Conservation (phyloP, 805 yeast genomes). For the Pichia scutulata region DNA sequence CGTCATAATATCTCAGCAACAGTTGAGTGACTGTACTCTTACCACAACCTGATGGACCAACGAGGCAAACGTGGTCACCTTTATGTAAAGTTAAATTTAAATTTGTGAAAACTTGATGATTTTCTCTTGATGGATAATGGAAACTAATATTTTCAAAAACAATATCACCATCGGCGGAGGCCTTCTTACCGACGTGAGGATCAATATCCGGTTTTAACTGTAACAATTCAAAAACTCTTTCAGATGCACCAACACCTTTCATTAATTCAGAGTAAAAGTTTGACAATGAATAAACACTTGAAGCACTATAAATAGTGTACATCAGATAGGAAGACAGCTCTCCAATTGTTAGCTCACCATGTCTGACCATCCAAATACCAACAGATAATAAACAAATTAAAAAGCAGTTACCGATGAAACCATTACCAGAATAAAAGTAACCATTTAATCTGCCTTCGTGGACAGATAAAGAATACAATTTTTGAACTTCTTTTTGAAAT, state of each 20-base stretch:
- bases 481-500: slow-evolving; percentile 65
- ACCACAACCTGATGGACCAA: slow-evolving; percentile 97
- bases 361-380: slow-evolving; percentile 76
- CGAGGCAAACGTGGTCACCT: slow-evolving; percentile 87
- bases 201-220: slow-evolving; percentile 69
- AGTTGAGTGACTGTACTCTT: slow-evolving; percentile 83
- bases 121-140: slow-evolving; percentile 78
- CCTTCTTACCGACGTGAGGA: slow-evolving; percentile 52
- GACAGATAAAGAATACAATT: slow-evolving; percentile 58
- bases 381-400: slow-evolving; percentile 67
- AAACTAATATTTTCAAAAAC: slow-evolving; percentile 58
- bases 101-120: slow-evolving; percentile 54
- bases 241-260: slow-evolving; percentile 97
- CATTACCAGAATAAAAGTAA: slow-evolving; percentile 67
- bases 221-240: slow-evolving; percentile 79
- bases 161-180: slow-evolving; percentile 45
- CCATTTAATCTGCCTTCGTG: slow-evolving; percentile 78
- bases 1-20: slow-evolving; percentile 78
- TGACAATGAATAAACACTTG: slow-evolving; percentile 86
- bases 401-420: slow-evolving; percentile 76
- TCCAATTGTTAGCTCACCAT: slow-evolving; percentile 74
- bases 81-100: slow-evolving; percentile 55
- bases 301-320: slow-evolving; percentile 91
- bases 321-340: slow-evolving; percentile 88
- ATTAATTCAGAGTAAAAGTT: slow-evolving; percentile 88